Evolutionary conservation across 495 filamentous ascomycete species (phyloP).

Genomic region (Glarea lozoyensis): DNA sequence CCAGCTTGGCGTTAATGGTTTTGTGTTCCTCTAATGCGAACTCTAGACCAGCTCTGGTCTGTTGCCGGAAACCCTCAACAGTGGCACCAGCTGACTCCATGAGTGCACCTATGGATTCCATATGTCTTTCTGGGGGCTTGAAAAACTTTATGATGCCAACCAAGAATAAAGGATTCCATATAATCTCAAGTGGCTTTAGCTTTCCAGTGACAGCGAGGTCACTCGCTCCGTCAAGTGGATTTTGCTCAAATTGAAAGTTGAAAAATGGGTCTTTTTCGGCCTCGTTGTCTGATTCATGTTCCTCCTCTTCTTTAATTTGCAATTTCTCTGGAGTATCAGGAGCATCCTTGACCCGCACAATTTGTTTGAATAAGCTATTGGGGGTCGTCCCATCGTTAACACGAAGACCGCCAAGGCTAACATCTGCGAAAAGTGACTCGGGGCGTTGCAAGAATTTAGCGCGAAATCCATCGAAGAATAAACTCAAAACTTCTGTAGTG

Average conservation of each 20-base stretch:
- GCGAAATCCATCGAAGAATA: slow-evolving; percentile 90
- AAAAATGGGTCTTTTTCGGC: slow-evolving; percentile 80
- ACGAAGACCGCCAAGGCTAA: slow-evolving; percentile 85
- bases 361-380: slow-evolving; percentile 82
- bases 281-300: slow-evolving; percentile 30
- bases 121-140: slow-evolving; percentile 88
- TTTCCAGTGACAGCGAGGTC: slow-evolving; percentile 86
- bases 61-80: slow-evolving; percentile 86
- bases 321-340: slow-evolving; percentile 41
- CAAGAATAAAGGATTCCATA: slow-evolving; percentile 91
- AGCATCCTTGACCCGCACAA: slow-evolving; percentile 88
- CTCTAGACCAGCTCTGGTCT: slow-evolving; percentile 90
- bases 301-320: slow-evolving; percentile 48
- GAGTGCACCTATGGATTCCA: slow-evolving; percentile 93
- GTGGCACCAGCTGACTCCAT: slow-evolving; percentile 93
- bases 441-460: slow-evolving; percentile 80
- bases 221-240: slow-evolving; percentile 84
- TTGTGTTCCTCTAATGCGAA: slow-evolving; percentile 97
- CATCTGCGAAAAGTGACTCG: slow-evolving; percentile 78
- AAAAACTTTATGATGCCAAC: slow-evolving; percentile 90
- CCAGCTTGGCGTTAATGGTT: slow-evolving; percentile 90
- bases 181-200: slow-evolving; percentile 89
- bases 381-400: slow-evolving; percentile 94
- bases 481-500: slow-evolving; percentile 68
- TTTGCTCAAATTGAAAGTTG: slow-evolving; percentile 84